Conservation (phyloP, 192 early-diverging fungal species). For the Coemansia aciculifera region DNA sequence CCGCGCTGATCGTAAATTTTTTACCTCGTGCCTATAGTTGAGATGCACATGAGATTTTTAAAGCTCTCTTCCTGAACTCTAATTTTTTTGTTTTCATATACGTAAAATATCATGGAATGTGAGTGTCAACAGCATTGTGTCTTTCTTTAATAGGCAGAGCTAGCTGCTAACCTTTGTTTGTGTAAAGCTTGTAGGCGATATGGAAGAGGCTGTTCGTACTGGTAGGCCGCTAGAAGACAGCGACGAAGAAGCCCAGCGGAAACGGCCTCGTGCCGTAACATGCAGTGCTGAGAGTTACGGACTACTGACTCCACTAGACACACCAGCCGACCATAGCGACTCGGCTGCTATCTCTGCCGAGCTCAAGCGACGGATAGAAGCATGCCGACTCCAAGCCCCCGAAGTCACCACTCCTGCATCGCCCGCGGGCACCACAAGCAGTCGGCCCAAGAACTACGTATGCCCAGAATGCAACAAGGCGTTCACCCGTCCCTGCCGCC, state of each 20-base stretch:
- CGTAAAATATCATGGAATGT: not conserved
- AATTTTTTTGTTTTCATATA: not conserved
- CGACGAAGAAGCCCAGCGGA: not conserved
- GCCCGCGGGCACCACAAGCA: slow-evolving; percentile 3
- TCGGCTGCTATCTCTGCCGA: not conserved
- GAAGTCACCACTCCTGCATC: not conserved
- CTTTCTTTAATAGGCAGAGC: no score
- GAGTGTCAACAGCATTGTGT: not conserved
- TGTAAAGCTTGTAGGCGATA: not conserved
- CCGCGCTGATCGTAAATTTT: not conserved
- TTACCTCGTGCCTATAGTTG: not conserved
- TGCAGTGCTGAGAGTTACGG: not conserved
- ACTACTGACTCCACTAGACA: slow-evolving; percentile 11
- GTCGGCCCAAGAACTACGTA: slow-evolving; percentile 21
- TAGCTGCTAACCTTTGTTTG: not conserved
- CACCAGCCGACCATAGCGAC: not conserved
- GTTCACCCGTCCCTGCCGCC: slow-evolving; percentile 32
- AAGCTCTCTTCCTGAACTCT: not conserved
- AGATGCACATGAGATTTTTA: not conserved
- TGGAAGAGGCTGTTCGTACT: not conserved
- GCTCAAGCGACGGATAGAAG: slow-evolving; percentile 6
- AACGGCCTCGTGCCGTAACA: not conserved
- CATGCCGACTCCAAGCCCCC: slow-evolving; percentile 1
- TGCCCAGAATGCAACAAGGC: slow-evolving; percentile 29
- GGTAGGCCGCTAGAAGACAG: not conserved